Conservation (phyloP, 495 filamentous ascomycete genomes). For the Aspergillus egyptiacus region DNA sequence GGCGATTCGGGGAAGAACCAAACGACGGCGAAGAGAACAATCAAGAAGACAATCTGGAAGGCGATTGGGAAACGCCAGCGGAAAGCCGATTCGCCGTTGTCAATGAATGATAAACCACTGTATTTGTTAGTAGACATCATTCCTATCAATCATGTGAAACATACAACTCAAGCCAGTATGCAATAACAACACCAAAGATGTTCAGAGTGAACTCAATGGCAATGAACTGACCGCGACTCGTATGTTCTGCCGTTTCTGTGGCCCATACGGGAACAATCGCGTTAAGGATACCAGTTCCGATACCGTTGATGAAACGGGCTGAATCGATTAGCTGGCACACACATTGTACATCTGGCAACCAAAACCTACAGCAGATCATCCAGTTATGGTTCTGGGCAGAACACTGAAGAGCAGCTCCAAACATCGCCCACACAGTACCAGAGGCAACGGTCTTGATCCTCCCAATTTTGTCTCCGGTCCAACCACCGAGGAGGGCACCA, state of each 20-base stretch:
- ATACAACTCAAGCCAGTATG: slow-evolving; percentile 68
- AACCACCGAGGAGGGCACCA: slow-evolving; percentile 55
- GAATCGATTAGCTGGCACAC: slow-evolving; percentile 3
- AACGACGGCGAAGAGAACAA: slow-evolving; percentile 42
- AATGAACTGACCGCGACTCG: slow-evolving; percentile 62
- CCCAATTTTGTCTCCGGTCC: slow-evolving; percentile 55
- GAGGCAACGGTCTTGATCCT: slow-evolving; percentile 56
- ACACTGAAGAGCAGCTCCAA: slow-evolving; percentile 56
- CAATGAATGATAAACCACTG: slow-evolving; percentile 52
- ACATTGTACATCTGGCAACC: neutral
- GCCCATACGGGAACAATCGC: slow-evolving; percentile 69
- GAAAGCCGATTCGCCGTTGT: slow-evolving; percentile 49
- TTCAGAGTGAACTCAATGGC: slow-evolving; percentile 70
- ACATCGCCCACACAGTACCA: slow-evolving; percentile 50
- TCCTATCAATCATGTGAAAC: slow-evolving; percentile 13
- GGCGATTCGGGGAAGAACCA: slow-evolving; percentile 65
- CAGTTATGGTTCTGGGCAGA: slow-evolving; percentile 59
- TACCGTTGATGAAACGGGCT: slow-evolving; percentile 60
- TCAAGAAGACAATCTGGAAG: slow-evolving; percentile 61
- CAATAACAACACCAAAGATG: slow-evolving; percentile 67
- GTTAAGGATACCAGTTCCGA: slow-evolving; percentile 69
- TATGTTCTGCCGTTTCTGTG: slow-evolving; percentile 63
- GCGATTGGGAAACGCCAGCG: slow-evolving; percentile 66
- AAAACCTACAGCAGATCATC: slow-evolving; percentile 59
- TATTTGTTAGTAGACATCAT: slow-evolving; percentile 9